Conservation (phyloP, 2,329 filamentous ascomycete species). For the Teratosphaeria gauchensis region DNA sequence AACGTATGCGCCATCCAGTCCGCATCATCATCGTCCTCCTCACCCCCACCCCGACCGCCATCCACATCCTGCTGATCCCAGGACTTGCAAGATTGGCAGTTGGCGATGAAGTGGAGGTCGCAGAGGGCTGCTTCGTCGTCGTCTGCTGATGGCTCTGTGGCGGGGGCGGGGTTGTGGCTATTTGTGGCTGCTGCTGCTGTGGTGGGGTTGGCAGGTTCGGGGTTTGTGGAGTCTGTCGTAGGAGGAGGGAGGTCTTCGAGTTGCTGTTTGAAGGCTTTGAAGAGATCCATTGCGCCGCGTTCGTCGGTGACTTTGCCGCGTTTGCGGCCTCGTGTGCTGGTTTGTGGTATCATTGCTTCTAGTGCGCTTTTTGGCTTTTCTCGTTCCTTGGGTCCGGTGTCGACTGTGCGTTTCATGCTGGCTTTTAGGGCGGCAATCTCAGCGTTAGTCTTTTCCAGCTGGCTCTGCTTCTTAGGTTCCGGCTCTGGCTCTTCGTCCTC, state of each 20-base stretch:
- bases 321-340: constrained; percentile 61
- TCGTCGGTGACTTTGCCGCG: constrained; percentile 40
- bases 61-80: constrained; percentile 66
- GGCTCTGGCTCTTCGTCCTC: constrained; percentile 17
- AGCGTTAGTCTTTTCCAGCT: constrained; percentile 55
- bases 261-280: constrained; percentile 45
- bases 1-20: constrained; percentile 77
- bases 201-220: background rate
- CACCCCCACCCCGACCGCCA: constrained; percentile 40
- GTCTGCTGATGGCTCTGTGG: constrained; percentile 33
- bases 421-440: constrained; percentile 73
- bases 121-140: constrained; percentile 65
- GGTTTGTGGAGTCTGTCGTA: too few relatives aligned
- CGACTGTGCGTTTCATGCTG: constrained; percentile 60
- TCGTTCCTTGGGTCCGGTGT: constrained; percentile 23
- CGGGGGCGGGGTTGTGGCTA: background rate
- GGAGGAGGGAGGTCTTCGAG: constrained; percentile 43
- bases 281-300: background rate
- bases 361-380: constrained; percentile 58
- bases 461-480: constrained; percentile 5
- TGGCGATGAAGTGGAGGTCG: constrained; percentile 90
- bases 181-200: background rate
- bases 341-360: constrained; percentile 65
- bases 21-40: constrained; percentile 44
- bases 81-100: constrained; percentile 71